Evolutionary conservation across 495 filamentous ascomycete species (phyloP).

Genomic region (Penicillium manginii): DNA sequence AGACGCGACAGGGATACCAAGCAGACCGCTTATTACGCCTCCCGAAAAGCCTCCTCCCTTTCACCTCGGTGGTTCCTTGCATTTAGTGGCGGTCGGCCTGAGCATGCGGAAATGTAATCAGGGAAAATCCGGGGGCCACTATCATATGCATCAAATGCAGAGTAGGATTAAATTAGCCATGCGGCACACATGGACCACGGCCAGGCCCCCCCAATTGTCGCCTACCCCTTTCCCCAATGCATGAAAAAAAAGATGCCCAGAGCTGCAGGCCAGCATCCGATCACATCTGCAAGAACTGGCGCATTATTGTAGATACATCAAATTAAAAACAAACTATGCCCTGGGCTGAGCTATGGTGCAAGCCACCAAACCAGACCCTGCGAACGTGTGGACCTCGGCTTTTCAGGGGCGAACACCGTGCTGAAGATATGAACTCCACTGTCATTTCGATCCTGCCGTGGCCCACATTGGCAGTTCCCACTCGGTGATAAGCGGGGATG

Average conservation of each 20-base stretch:
- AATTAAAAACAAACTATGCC: background rate
- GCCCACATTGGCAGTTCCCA: background rate
- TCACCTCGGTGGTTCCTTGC: background rate
- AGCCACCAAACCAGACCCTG: slow-evolving; percentile 4
- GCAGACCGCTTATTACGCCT: slow-evolving; percentile 1
- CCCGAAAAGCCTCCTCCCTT: background rate
- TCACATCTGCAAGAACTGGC: background rate
- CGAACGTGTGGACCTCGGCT: slow-evolving; percentile 6
- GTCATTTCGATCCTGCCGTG: background rate
- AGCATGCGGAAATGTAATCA: background rate
- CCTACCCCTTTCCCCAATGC: background rate
- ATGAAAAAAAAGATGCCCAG: background rate
- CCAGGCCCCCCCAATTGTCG: background rate
- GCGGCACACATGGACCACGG: background rate
- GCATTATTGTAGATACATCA: background rate
- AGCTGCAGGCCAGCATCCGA: background rate
- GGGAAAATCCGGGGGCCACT: background rate
- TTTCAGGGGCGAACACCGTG: slow-evolving; percentile 1
- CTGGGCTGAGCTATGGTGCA: slow-evolving; percentile 1
- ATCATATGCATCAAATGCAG: background rate
- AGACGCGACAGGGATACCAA: background rate
- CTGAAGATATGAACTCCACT: background rate
- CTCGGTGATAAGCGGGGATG: background rate
- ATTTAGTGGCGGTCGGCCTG: background rate
- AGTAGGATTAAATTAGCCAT: background rate